Percentiles rank a stretch among this genome's conserved stretches.
phyloP scores from a whole-genome alignment of 768 basidiomycete species.

The Strobilomyces echinocephalus region DNA sequence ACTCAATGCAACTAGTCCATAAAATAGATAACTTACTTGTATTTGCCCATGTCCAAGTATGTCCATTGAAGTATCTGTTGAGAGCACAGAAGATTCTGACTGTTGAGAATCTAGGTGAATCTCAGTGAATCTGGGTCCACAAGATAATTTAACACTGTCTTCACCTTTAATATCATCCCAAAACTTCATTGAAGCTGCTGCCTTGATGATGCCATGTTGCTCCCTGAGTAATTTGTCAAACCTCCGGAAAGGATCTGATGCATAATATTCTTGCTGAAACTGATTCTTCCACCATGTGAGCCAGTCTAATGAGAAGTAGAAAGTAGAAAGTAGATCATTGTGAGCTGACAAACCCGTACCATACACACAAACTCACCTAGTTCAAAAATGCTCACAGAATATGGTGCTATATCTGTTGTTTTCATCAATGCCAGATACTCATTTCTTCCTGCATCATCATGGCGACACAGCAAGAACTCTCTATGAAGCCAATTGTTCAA shows the following conservation, averaged over 20 bases:
- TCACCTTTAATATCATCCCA: not conserved
- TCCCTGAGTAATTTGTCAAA: not conserved
- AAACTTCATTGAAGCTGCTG: not conserved
- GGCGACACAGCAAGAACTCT: conserved; percentile 4
- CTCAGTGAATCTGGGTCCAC: no score
- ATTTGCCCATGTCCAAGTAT: no score
- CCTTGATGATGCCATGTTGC: not conserved
- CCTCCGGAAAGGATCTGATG: not conserved
- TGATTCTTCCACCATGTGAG: not conserved
- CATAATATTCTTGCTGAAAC: not conserved
- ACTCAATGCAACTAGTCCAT: no score
- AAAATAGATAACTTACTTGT: no score
- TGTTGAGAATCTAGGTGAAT: no score
- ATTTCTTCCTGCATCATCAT: not conserved
- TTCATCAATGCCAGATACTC: not conserved
- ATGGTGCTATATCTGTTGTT: not conserved
- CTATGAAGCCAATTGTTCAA: conserved; percentile 1
- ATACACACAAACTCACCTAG: not conserved
- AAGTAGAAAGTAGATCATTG: not conserved
- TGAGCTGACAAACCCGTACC: not conserved
- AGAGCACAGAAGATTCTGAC: no score
- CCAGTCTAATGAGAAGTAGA: not conserved
- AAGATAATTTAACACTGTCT: no score
- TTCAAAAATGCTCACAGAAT: not conserved
- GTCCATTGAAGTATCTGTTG: no score